Percentiles rank a stretch among this genome's conserved stretches.
phyloP scores from a whole-genome alignment of 352 stramenopile species.

The Phytophthora quininea region DNA sequence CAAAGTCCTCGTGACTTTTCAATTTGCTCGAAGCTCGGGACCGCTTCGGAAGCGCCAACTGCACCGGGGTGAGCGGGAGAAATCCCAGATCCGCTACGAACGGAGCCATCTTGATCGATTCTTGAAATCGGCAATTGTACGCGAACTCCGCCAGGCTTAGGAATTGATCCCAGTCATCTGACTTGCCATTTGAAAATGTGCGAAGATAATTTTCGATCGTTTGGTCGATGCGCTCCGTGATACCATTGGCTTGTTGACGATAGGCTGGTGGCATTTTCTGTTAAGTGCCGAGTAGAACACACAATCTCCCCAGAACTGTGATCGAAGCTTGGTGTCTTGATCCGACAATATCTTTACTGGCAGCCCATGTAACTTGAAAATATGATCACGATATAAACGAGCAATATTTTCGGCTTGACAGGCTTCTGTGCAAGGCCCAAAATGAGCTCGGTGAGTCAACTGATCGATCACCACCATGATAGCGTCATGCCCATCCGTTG shows the following conservation, averaged over 20 bases:
- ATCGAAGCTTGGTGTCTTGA: conserved; percentile 21
- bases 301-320: conserved; percentile 18
- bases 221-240: conserved; percentile 20
- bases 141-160: conserved; percentile 16
- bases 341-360: conserved; percentile 16
- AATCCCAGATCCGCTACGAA: conserved; percentile 25
- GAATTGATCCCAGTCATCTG: conserved; percentile 14
- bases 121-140: conserved; percentile 16
- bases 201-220: conserved; percentile 17
- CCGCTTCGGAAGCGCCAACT: neutral
- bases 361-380: conserved; percentile 12
- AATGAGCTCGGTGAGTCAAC: conserved; percentile 14
- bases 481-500: conserved; percentile 4
- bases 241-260: conserved; percentile 16
- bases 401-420: conserved; percentile 4
- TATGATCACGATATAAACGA: conserved; percentile 9
- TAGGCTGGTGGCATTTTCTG: conserved; percentile 20
- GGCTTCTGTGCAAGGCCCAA: too few species aligned
- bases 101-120: conserved; percentile 16
- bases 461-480: conserved; percentile 20
- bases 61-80: neutral
- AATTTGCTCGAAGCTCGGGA: too few species aligned
- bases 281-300: conserved; percentile 6
- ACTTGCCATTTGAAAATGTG: conserved; percentile 6
- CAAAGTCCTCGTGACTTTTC: conserved; percentile 12